Percentiles rank a stretch among this genome's conserved stretches.
These are phyloP conservation scores for Phytopythium helicoides DNA, from an alignment of 352 stramenopile species.

Conservation along the genomic window DNA sequence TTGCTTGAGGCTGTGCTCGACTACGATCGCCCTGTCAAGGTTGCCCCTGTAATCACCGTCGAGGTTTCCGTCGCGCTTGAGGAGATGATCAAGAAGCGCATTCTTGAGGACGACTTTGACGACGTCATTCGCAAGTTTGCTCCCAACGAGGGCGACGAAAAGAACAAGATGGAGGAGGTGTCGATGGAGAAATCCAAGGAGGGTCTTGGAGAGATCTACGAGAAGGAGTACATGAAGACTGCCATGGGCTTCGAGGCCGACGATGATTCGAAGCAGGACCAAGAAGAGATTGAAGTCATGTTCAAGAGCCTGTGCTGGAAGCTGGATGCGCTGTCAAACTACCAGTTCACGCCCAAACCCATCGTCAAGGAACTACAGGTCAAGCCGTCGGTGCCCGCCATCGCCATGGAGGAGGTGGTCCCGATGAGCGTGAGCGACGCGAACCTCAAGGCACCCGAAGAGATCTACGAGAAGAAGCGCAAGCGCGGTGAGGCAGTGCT, in stretches of 20 bases:
- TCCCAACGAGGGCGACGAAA: conserved; percentile 65
- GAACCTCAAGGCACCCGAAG: conserved; percentile 80
- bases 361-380: conserved; percentile 91
- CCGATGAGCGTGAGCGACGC: conserved; percentile 83
- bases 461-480: conserved; percentile 87
- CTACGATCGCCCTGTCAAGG: conserved; percentile 92
- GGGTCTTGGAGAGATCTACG: conserved; percentile 93
- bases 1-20: conserved; percentile 92
- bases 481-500: conserved; percentile 81
- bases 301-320: conserved; percentile 95
- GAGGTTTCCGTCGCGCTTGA: conserved; percentile 92
- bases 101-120: conserved; percentile 94
- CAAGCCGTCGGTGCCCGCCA: conserved; percentile 75
- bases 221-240: conserved; percentile 96
- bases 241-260: conserved; percentile 92
- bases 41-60: conserved; percentile 90
- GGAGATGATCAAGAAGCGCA: conserved; percentile 94
- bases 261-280: conserved; percentile 89
- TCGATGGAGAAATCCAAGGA: conserved; percentile 92
- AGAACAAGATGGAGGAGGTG: conserved; percentile 91
- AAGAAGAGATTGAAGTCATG: conserved; percentile 93
- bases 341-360: conserved; percentile 94
- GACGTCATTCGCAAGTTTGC: conserved; percentile 92
- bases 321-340: conserved; percentile 94
- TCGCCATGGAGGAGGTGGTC: conserved; percentile 84